Evolutionary conservation across 768 basidiomycete species (phyloP), one percentile per base, ranked within the genome.

Genomic region (Trametopsis cervina): DNA sequence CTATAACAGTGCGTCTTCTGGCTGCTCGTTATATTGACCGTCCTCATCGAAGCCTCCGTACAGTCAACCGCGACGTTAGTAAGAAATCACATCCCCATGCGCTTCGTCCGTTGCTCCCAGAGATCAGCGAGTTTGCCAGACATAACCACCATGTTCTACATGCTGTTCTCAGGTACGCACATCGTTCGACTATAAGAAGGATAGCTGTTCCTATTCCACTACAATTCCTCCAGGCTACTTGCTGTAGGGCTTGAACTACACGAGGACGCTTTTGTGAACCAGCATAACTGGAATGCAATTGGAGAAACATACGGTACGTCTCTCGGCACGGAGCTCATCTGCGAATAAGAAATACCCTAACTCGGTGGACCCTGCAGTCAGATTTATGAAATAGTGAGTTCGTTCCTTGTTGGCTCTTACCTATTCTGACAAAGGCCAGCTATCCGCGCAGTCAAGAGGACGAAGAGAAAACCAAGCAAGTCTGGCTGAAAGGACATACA

Each of bases 401-500:
- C 11, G 15, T n/a, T 10, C 1, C 4, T 27, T n/a, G 9, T 15
- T 12, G 4, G 6, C 6, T 43, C 12, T 18, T 6, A 40, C 22
- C 40, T 12, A 43, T 6, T 1, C 18, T 13, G 17, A 23, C 5
- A 13, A 12, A 9, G 15, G 41, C 12, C 40, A 80, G 78, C 57
- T 75, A 76, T 52, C 77, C 76, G 3, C 70, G 75, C 21, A 63
- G 69, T 1, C 57, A 65, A 26, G 75, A 74, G 18, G 78, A 80
- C 9, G 78, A 79, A 49, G 46, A 41, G 10, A 71, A 72, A 54
- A 72, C 75, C 0, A 73, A 75, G 29, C 73, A 76, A 40, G 75
- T 81, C 15, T 81, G 76, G 76, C 61, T 80, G 9, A 78, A 82
- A 50, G 79, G 80, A 2, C 80, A 82, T 52, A 77, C 74, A 0